A percentile compares a stretch with the other conserved stretches of the same genome.
phyloP scores from a whole-genome alignment of 2,329 filamentous ascomycete genomes.

The Fusarium gaditjirri region DNA sequence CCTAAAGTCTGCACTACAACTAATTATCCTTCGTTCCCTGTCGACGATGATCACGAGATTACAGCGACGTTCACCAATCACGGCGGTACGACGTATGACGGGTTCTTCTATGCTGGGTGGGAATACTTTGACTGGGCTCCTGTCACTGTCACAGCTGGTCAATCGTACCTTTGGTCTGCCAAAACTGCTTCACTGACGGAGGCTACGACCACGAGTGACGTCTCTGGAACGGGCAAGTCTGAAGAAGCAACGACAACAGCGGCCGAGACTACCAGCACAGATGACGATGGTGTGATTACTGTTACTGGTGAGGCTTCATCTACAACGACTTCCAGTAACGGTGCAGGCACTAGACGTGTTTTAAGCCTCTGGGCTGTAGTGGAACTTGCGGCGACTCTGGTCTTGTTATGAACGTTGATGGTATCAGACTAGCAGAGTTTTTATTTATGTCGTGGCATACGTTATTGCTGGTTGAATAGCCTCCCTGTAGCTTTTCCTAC shows the following conservation, averaged over 20 bases:
- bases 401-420: neutral
- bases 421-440: neutral
- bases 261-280: neutral
- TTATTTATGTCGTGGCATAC: rapidly evolving
- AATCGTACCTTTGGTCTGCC: neutral
- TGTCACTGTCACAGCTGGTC: neutral
- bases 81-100: neutral
- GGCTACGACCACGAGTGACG: neutral
- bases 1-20: neutral
- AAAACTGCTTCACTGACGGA: neutral
- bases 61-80: neutral
- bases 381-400: neutral
- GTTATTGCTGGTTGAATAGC: neutral
- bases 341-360: neutral
- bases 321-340: neutral
- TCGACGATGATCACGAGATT: rapidly evolving
- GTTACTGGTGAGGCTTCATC: neutral
- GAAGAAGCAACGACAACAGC: neutral
- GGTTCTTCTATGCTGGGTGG: neutral
- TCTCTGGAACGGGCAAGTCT: neutral
- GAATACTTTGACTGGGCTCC: neutral
- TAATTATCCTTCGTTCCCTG: neutral
- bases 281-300: neutral
- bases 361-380: neutral
- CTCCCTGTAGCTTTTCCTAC: rapidly evolving